Evolutionary conservation across 768 basidiomycete genomes (phyloP), one percentile per base, ranked within the genome.

Genomic region (Coprinopsis sp.): DNA sequence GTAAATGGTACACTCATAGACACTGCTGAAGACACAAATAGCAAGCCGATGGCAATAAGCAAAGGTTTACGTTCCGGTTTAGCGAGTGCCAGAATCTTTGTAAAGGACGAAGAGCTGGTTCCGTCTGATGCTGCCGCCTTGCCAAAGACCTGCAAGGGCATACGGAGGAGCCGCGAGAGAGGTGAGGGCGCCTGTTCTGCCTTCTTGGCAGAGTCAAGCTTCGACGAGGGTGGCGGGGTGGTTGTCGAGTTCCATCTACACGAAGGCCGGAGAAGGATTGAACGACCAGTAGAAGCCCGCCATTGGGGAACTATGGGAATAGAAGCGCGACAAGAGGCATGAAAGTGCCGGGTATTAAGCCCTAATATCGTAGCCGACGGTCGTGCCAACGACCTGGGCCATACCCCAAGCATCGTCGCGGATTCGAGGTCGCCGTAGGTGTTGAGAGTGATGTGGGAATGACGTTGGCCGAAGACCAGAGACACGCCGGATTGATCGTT

Each of bases 1-100:
- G 92, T 92, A 55, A 96, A 81, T 0, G 95, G 95, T 11, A 98
- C 78, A 53, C 86, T 87, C 83, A 97, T 87, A 3, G 91, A 88
- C 18, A 99, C 89, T 2, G 86, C 71, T 7, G 91, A 91, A 0
- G 93, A 95, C n/a, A 91, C 74, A 13, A 94, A 63, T 6, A 97
- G 73, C 52, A 95, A 66, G 0, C 85, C 87, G 37, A 93, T 71
- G 6, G 93, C 93, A 33, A 82, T 73, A 0, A 77, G 59, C 7
- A 96, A 72, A 2, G 88, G 82, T 53, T 81, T 88, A 57, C 72
- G 74, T 67, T 98, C 95, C 1, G 91, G 87, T 57, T 70, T 82
- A 0, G 92, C 91, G 31, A 98, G 79, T 1, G 82, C 68, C 10
- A 86, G 54, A 27, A 97, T 81, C 62, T 89, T 88, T 51, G 74